Evolutionary conservation across 2,329 filamentous ascomycete species (phyloP).

Genomic region (Exophiala lecanii-corni): DNA sequence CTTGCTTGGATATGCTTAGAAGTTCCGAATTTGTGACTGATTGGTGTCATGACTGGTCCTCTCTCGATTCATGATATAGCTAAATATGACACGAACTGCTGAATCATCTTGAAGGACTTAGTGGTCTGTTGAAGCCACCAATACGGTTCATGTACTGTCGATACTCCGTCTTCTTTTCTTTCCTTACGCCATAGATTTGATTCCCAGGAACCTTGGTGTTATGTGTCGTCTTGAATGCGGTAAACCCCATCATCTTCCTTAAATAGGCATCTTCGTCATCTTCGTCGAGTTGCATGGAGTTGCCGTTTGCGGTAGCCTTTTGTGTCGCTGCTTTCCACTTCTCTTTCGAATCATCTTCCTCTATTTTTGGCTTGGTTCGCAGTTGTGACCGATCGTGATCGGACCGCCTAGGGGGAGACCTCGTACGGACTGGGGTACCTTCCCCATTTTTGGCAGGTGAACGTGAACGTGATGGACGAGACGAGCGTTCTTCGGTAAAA

Average conservation of each 20-base stretch:
- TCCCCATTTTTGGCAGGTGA: slow-evolving; percentile 34
- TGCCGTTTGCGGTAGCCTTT: slow-evolving; percentile 23
- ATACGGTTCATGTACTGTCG: slow-evolving; percentile 80
- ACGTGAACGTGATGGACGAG: slow-evolving; percentile 28
- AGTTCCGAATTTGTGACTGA: no score
- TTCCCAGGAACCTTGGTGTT: slow-evolving; percentile 86
- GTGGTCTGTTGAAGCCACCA: slow-evolving; percentile 47
- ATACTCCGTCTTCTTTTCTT: slow-evolving; percentile 93
- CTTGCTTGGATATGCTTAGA: no score
- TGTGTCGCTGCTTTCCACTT: slow-evolving; percentile 21
- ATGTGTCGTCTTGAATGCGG: slow-evolving; percentile 79
- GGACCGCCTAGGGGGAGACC: slow-evolving; percentile 31
- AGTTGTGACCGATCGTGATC: slow-evolving; percentile 15
- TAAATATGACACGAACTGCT: no score
- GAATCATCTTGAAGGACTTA: slow-evolving; percentile 40
- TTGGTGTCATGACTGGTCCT: no score
- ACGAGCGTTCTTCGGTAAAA: slow-evolving; percentile 28
- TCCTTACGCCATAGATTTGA: slow-evolving; percentile 72
- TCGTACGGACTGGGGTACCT: slow-evolving; percentile 34
- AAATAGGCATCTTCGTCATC: slow-evolving; percentile 64
- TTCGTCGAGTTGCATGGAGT: slow-evolving; percentile 41
- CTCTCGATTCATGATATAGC: no score
- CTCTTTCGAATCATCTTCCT: slow-evolving; percentile 30
- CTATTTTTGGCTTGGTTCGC: slow-evolving; percentile 30
- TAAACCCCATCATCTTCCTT: slow-evolving; percentile 86